Evolutionary conservation across 73 alveolate genomes (phyloP), one percentile per base, ranked within the genome.

Genomic region (Symbiodinium pilosum): DNA sequence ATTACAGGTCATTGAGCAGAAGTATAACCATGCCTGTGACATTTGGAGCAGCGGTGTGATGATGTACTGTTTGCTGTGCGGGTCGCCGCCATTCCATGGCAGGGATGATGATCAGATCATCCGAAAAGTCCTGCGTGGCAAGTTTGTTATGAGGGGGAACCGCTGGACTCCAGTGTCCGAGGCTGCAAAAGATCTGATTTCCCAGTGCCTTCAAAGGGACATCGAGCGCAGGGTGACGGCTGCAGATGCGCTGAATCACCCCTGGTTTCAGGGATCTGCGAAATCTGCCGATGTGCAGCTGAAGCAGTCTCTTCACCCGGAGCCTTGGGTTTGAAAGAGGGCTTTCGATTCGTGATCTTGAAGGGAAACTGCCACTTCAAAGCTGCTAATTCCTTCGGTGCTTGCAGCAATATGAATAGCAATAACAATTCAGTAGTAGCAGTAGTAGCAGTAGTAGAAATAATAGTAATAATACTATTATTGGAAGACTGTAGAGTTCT

Each of bases 71-170:
- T 44, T 84, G 75, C 93, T 84, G 24, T n/a, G 77, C 44, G 93
- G 93, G n/a, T 43, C 93, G 41, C 93, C 93, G 43, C 93, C 93
- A 9, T 84, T 84, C 75, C 69, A 84, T 43, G 93, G 77, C 24
- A 24, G 41, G 71, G 21, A 26, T 12, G 92, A 83, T n/a, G 54
- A 30, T 32, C 56, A 84, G 30, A 84, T 84, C 93, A 32, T 84
- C 77, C 34, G 30, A 43, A 84, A 44, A 43, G 75, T 84, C 26
- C 28, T 43, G 93, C 73, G 93, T n/a, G 93, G 75, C 43, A 42
- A 59, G 24, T 84, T 42, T 32, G 30, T 75, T n/a, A 84, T 84
- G 93, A 20, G 93, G 36, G 93, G 93, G 2, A 21, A 43, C 28
- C 69, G 64, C 43, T 77, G 43, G 87, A 36, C 51, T 20, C 51